phyloP scores from a whole-genome alignment of 176 grass and related monocot genomes.

The Zoysia japonica region DNA sequence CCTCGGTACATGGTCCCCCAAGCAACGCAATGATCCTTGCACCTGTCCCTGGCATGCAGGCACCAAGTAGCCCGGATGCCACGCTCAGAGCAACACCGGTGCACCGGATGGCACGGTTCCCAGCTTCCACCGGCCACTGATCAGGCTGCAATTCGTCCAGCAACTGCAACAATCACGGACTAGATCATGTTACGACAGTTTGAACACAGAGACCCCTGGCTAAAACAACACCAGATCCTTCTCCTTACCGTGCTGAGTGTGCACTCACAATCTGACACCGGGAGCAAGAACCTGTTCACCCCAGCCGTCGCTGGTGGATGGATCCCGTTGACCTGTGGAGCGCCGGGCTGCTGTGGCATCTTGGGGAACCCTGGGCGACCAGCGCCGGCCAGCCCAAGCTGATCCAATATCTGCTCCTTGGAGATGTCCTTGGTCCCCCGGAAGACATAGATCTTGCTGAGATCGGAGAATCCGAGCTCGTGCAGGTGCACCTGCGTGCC shows the following conservation, averaged over 20 bases:
- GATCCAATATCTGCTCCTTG: conserved; percentile 95
- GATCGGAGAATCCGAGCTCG: conserved; percentile 89
- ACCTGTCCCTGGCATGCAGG: conserved; percentile 83
- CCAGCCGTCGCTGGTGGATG: conserved; percentile 44
- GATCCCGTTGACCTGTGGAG: conserved; percentile 56
- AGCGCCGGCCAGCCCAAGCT: conserved; percentile 65
- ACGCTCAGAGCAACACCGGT: conserved; percentile 92
- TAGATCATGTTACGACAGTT: conserved; percentile 14
- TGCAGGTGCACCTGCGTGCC: conserved; percentile 96
- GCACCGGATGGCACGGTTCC: conserved; percentile 77
- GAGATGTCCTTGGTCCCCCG: conserved; percentile 93
- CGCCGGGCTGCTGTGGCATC: conserved; percentile 43
- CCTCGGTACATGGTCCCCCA: conserved; percentile 87
- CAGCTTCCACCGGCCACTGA: conserved; percentile 81
- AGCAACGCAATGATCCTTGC: conserved; percentile 88
- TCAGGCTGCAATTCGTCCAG: conserved; percentile 91
- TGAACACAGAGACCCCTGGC: neutral
- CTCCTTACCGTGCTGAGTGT: conserved; percentile 74
- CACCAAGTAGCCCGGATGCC: conserved; percentile 85
- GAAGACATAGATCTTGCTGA: conserved; percentile 96
- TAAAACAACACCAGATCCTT: neutral
- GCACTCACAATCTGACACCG: conserved; percentile 84
- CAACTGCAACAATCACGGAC: conserved; percentile 52
- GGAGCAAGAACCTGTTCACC: conserved; percentile 86
- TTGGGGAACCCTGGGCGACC: conserved; percentile 66